These are phyloP conservation scores for Fragaria vesca DNA, from an alignment of 306 rosid genomes.

Conservation along the genomic window DNA sequence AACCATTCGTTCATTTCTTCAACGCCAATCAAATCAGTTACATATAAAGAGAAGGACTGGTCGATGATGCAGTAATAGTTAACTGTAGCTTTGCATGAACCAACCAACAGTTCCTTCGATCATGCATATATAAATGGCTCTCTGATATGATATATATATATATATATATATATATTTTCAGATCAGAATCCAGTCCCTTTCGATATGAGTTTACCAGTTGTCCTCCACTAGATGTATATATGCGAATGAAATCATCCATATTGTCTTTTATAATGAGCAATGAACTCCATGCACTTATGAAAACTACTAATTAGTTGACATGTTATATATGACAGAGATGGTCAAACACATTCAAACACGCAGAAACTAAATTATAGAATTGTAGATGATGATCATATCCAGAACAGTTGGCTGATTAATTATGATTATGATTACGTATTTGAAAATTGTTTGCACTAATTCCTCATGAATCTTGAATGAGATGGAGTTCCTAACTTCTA, in stretches of 20 bases:
- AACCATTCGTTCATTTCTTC: background rate
- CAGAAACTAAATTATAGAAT: background rate
- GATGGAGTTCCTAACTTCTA: background rate
- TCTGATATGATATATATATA: background rate
- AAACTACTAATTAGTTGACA: background rate
- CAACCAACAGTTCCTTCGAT: background rate
- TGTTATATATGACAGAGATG: background rate
- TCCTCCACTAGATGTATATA: background rate
- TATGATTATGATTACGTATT: background rate
- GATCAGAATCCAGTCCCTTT: constrained; percentile 6
- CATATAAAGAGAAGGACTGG: background rate
- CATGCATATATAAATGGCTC: background rate
- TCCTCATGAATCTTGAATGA: background rate
- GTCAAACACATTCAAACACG: constrained; percentile 13
- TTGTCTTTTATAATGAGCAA: constrained; percentile 9
- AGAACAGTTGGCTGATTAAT: background rate
- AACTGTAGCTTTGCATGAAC: constrained; percentile 4
- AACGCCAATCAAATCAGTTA: background rate
- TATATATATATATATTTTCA: background rate
- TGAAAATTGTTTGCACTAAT: background rate
- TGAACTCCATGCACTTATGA: background rate
- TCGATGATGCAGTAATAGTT: background rate
- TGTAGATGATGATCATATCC: background rate
- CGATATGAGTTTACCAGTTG: background rate
- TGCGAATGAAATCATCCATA: background rate